A percentile compares a stretch with the other conserved stretches of the same genome.
Evolutionary conservation across 2,329 filamentous ascomycete genomes (phyloP).

Genomic region (Hypoxylon sp.): DNA sequence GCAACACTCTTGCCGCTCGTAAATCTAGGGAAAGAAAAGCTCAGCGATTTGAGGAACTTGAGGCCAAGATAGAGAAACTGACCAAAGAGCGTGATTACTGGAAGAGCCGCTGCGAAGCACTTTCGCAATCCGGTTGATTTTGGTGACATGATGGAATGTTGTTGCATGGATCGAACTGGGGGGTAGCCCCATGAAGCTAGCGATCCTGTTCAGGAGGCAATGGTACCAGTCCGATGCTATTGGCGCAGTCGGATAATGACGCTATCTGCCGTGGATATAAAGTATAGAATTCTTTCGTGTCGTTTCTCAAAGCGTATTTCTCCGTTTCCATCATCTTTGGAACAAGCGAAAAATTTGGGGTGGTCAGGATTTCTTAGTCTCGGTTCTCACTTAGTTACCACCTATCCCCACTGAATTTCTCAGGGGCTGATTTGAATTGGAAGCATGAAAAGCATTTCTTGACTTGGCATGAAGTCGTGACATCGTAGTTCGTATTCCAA

Average conservation of each 20-base stretch:
- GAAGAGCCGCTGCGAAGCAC: slow-evolving; percentile 66
- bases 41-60: slow-evolving; percentile 79
- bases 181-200: slow-evolving; percentile 47
- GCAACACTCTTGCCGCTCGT: slow-evolving; percentile 92
- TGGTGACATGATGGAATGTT: slow-evolving; percentile 43
- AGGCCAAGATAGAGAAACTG: slow-evolving; percentile 79
- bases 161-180: slow-evolving; percentile 55
- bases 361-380: slow-evolving; percentile 29
- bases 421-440: slow-evolving; percentile 23
- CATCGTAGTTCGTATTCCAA: background rate
- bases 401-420: slow-evolving; percentile 4
- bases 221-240: slow-evolving; percentile 50
- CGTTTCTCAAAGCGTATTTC: slow-evolving; percentile 38
- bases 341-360: slow-evolving; percentile 22
- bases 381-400: slow-evolving; percentile 19
- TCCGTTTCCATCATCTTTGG: background rate
- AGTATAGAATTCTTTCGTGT: slow-evolving; percentile 45
- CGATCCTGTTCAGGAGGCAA: slow-evolving; percentile 47
- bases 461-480: background rate
- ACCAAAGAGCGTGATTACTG: slow-evolving; percentile 76
- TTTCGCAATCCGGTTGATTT: slow-evolving; percentile 57
- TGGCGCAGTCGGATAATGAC: slow-evolving; percentile 47
- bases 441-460: background rate
- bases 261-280: slow-evolving; percentile 46
- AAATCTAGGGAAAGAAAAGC: slow-evolving; percentile 93